Base-by-base conservation (phyloP, 2,329 filamentous ascomycete species). In the Hortaea werneckii region DNA sequence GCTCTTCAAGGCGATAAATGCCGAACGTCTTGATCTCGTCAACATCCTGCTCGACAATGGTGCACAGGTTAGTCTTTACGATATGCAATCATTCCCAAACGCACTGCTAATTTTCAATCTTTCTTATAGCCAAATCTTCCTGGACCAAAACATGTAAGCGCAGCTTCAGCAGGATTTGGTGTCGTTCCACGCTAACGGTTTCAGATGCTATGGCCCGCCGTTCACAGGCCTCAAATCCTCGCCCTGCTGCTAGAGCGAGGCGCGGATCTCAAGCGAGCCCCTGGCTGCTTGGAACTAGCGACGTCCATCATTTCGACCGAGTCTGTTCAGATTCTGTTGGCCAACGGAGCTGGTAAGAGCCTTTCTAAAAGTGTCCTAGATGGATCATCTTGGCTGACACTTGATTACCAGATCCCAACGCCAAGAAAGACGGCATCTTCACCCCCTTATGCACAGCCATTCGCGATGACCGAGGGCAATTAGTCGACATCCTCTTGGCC, bases 401-500 rank as follows among this genome's bases (percentile, higher is more conserved):
- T 20, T 20, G 20, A 20, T 20, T 20, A 20, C 20, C 20, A 28
- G 77, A 73, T 49, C 74, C 76, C 11, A 83, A 85, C 51, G 78
- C 79, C 44, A 75, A 74, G 56, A 76, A 68, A 42, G 81, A 84
- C 50, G 78, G 79, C 6, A 74, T 77, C 29, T 85, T 82, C 62
- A 84, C 81, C 0, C 80, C 81, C 0, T 68, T 85, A 0, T 84
- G 81, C 65, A 78, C 80, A 0, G 72, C 80, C 0, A 84, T 85
- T 51, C 78, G 81, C 20, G 81, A 85, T 61, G 76, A 84, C 58
- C 73, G 76, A 41, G 59, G 67, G 20, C 78, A 83, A 10, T 78
- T 85, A 34, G 72, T 85, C 42, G 67, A 75, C 10, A 72, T 82
- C 9, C 70, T 85, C 65, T 69, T 77, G 29, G 65, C 65, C 38